phyloP scores from a whole-genome alignment of 495 filamentous ascomycete species.

The Pyrenopolyporus hunteri region DNA sequence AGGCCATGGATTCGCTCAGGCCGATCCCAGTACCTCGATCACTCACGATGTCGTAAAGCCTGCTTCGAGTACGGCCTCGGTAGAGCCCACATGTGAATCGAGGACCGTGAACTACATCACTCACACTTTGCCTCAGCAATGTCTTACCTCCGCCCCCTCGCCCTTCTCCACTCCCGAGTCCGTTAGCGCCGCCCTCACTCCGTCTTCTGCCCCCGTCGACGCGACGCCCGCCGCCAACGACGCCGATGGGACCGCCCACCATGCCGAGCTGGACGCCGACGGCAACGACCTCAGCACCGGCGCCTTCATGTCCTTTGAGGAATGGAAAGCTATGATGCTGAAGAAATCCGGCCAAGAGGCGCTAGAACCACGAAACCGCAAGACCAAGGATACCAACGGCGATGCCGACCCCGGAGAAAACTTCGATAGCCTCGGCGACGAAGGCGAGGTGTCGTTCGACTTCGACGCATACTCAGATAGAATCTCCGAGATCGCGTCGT shows the following conservation, averaged over 20 bases:
- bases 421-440: constrained; percentile 67
- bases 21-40: constrained; percentile 15
- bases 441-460: constrained; percentile 88
- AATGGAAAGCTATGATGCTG: constrained; percentile 96
- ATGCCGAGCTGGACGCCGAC: constrained; percentile 34
- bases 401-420: constrained; percentile 41
- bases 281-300: constrained; percentile 71
- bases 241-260: constrained; percentile 5
- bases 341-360: constrained; percentile 84
- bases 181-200: constrained; percentile 29
- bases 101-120: constrained; percentile 82
- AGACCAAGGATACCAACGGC: constrained; percentile 44
- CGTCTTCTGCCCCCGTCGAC: constrained; percentile 18
- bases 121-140: constrained; percentile 78
- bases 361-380: constrained; percentile 68
- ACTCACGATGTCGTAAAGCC: constrained; percentile 28
- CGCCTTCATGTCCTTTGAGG: constrained; percentile 95
- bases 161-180: constrained; percentile 28
- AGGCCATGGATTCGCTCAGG: constrained; percentile 21
- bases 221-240: constrained; percentile 10
- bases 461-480: constrained; percentile 68
- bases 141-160: constrained; percentile 58
- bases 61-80: neutral
- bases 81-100: constrained; percentile 61
- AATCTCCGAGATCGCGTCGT: constrained; percentile 45